phyloP scores from a whole-genome alignment of 2,329 filamentous ascomycete genomes.

The Stagonosporopsis vannaccii region DNA sequence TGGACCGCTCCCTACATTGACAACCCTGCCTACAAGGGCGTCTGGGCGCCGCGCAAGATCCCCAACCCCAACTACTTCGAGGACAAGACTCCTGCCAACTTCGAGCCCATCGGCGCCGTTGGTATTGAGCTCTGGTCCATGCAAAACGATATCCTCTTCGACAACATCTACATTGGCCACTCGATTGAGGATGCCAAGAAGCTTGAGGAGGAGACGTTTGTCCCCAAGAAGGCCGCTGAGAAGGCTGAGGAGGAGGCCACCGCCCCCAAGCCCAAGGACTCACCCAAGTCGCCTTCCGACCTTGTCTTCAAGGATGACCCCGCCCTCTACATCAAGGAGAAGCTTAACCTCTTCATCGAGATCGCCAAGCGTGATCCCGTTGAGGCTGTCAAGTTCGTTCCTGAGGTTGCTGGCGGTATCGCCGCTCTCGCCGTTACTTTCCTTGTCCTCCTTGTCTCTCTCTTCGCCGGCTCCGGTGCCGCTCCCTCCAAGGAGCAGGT shows the following conservation, averaged over 20 bases:
- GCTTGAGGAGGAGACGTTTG: constrained; percentile 87
- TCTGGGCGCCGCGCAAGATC: constrained; percentile 95
- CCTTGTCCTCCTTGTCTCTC: constrained; percentile 72
- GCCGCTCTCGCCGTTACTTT: constrained; percentile 74
- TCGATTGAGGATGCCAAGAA: constrained; percentile 90
- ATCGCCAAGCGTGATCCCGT: constrained; percentile 84
- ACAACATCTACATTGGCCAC: constrained; percentile 99
- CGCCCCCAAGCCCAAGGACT: constrained; percentile 75
- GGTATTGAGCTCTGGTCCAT: constrained; percentile 99
- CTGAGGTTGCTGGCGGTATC: constrained; percentile 85
- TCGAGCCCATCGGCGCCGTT: constrained; percentile 97
- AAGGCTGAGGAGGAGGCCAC: constrained; percentile 78
- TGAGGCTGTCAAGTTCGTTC: constrained; percentile 85
- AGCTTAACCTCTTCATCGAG: constrained; percentile 87
- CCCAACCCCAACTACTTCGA: constrained; percentile 95
- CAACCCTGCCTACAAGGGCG: constrained; percentile 97
- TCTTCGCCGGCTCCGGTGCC: constrained; percentile 70
- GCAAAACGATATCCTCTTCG: constrained; percentile 98
- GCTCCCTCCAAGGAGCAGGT: constrained; percentile 69
- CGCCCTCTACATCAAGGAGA: constrained; percentile 86
- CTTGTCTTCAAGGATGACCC: constrained; percentile 93
- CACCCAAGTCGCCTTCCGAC: constrained; percentile 74
- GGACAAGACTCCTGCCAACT: constrained; percentile 95
- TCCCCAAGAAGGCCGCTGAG: constrained; percentile 85
- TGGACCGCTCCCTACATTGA: constrained; percentile 93